Evolutionary conservation across 2,329 filamentous ascomycete genomes (phyloP), one percentile per base, ranked within the genome.

Genomic region (Metarhizium rileyi): DNA sequence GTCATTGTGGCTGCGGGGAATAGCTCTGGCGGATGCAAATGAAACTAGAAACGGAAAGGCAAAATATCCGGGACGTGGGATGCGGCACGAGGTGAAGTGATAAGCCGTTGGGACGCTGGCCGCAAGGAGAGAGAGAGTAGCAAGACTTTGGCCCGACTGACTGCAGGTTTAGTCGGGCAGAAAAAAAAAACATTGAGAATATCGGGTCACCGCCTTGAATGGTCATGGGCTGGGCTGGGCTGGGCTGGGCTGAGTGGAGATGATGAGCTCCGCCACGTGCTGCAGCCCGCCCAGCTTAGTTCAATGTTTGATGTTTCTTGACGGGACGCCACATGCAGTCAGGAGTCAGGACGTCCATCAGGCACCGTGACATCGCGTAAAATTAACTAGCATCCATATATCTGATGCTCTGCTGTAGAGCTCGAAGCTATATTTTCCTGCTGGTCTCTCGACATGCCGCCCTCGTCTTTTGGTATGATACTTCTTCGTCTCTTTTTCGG

Each of bases 1-100:
- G 64, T 67, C 74, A 77, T 77, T 30, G 53, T 69, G 50, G 50
- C 56, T 28, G 36, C n/a, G n/a, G n/a, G 33, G 6, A 42, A 47
- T 47, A 27, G 26, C 35, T 22, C 35, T 10, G n/a, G n/a, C 28
- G 35, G 20, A 38, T 38, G 35, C 18, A 46, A 46, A 38, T 5
- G 22, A 42, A 25, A 36, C 26, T 30, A 43, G 43, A 45, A 45
- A 30, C 23, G 0, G 12, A 25, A 14, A 42, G 12, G 22, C 18
- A 48, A 40, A 41, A 9, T 20, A 22, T 30, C 44, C 40, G 26
- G 42, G 46, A 53, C 36, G 27, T 18, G 40, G 38, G 20, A 22
- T 28, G 48, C 28, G 35, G 43, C 38, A 46, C 27, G 30, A 22
- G 26, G 20, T 23, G 26, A 49, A 36, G 25, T 10, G 49, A 27